Evolutionary conservation across 805 yeast species (phyloP), one percentile per base, ranked within the genome.

Genomic region (Candida chauliodis): DNA sequence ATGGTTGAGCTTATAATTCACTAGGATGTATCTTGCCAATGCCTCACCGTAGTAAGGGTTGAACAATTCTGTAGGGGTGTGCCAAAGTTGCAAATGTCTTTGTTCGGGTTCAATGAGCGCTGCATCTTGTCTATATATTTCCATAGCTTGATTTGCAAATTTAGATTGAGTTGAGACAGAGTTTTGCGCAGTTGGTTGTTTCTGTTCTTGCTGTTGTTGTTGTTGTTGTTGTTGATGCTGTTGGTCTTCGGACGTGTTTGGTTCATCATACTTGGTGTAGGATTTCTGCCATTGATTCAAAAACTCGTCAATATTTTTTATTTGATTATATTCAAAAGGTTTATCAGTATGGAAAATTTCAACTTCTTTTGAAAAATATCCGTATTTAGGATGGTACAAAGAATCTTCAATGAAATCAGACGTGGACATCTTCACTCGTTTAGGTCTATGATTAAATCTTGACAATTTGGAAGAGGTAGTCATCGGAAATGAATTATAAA

Each of bases 1-100:
- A 29, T 74, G 63, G 45, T 81, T 80, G 48, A 79, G 61, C 56
- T 80, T 79, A 55, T 82, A 84, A 54, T 84, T 81, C 7, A 79
- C 81, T 38, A 87, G 60, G 14, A 90, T 61, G 59, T 87, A 84
- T 38, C 90, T 66, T 0, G 96, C 96, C 40, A 91, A 63, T 0
- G 95, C 88, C 55, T 84, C 85, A 10, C 95, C 95, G 51, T 88
- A 87, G 49, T 69, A 80, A 0, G 96, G 95, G 45, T 80, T 80
- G 60, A 87, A 87, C 31, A 87, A 64, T 57, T 88, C 95, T 0
- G 93, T 83, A 1, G 95, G 95, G 0, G 95, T 87, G 54, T 87
- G 95, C 95, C 95, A 87, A 33, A 85, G 59, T 58, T 87, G 95
- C 11, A 78, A 46, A 1, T 80, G 71, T 37, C 64, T 59, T 31